Base-by-base conservation (phyloP, 164 flowering plant species). In the Sextonia rubra region DNA sequence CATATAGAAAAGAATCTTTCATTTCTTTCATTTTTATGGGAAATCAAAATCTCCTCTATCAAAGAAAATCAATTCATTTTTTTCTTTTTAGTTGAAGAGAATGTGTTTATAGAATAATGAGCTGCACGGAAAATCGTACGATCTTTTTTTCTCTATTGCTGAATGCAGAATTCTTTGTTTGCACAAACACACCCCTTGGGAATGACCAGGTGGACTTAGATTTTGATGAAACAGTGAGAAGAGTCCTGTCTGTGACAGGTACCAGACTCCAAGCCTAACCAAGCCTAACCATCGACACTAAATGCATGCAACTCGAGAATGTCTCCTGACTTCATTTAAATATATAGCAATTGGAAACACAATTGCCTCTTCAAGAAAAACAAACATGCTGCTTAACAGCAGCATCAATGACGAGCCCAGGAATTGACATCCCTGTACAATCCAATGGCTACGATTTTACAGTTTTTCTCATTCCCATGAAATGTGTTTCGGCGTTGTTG, bases 231-330 rank as follows among this genome's bases (percentile, higher is more conserved):
- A 22, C 12, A 61, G 12, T 22, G 15, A 9, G 4, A 29, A 18
- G 17, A 27, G 20, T 37, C 44, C 44, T 7, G 44, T 37, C 44
- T 37, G 44, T 9, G 8, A 37, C 44, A 30, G 18, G 69, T 68
- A 69, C 71, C 62, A 61, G 67, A 37, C 73, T 73, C 67, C 3
- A 77, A 65, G 70, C 66, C 49, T 47, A n/a, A n/a, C 67, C 3
- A 77, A 65, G 70, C 66, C 61, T 67, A 52, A 78, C 61, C 75
- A 74, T 26, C 72, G 72, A 78, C 77, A 74, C 11, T 44, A 62
- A 49, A 32, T 61, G 77, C 77, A 74, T 61, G 69, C 52, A 68
- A 48, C 48, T 68, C 80, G 23, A 78, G 80, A 74, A 61, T 78
- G 80, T 74, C 72, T 71, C 77, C 74, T 15, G 27, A 71, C 30